Evolutionary conservation across 805 yeast genomes (phyloP).

Genomic region (Hanseniaspora hatyaiensis): DNA sequence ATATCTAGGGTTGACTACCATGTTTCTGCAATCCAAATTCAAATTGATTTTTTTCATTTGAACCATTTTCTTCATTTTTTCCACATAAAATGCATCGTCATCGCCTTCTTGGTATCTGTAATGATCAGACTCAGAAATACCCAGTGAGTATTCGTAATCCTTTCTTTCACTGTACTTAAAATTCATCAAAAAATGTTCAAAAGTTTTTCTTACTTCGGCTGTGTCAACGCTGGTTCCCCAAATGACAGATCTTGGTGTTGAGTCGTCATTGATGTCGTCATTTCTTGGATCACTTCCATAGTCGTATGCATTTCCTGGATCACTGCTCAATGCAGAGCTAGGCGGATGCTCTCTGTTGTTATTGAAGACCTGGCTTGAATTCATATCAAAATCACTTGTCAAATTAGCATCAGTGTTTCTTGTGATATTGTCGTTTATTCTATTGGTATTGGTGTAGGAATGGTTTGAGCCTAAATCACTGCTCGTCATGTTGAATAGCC

Average conservation of each 20-base stretch:
- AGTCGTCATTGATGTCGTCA: neutral
- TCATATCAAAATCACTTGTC: slow-evolving; percentile 16
- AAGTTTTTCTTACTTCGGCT: slow-evolving; percentile 68
- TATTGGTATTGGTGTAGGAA: neutral
- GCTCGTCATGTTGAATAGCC: slow-evolving; percentile 10
- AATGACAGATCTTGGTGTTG: slow-evolving; percentile 75
- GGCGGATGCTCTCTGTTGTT: slow-evolving; percentile 15
- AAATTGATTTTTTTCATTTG: slow-evolving; percentile 69
- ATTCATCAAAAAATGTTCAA: slow-evolving; percentile 71
- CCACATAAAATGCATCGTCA: slow-evolving; percentile 62
- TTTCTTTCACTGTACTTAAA: slow-evolving; percentile 70
- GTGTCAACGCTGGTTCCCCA: slow-evolving; percentile 98
- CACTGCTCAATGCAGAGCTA: slow-evolving; percentile 21
- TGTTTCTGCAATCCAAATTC: slow-evolving; percentile 71
- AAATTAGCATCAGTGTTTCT: slow-evolving; percentile 18
- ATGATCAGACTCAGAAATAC: slow-evolving; percentile 34
- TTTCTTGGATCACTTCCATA: slow-evolving; percentile 14
- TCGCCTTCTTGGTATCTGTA: slow-evolving; percentile 30
- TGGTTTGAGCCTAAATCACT: slow-evolving; percentile 2
- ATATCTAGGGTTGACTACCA: slow-evolving; percentile 64
- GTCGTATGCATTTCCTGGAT: slow-evolving; percentile 21
- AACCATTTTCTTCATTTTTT: slow-evolving; percentile 61
- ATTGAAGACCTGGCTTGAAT: slow-evolving; percentile 9
- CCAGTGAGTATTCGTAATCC: slow-evolving; percentile 31
- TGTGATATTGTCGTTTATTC: slow-evolving; percentile 16